Evolutionary conservation across 2,329 filamentous ascomycete genomes (phyloP), one percentile per base, ranked within the genome.

Genomic region (Chrysosporium keratinophilum): DNA sequence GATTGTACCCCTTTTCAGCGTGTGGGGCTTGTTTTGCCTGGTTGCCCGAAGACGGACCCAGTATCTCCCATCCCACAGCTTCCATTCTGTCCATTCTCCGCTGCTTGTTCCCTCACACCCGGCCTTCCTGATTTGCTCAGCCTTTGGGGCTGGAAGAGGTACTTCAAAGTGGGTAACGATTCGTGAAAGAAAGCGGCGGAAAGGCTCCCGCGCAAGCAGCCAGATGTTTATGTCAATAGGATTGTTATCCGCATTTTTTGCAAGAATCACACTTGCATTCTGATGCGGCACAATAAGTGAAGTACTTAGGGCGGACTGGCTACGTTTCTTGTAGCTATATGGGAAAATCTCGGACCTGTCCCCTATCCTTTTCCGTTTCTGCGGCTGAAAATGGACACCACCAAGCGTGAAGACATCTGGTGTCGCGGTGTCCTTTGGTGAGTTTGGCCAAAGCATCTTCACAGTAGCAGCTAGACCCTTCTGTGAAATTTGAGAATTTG

Each of bases 1-100:
- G 10, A 20, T 17, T 20, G 31, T 11, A 6, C 20, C 44, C 20
- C 42, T 55, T 42, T 12, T 41, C 20, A 14, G 28, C 4, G 19
- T 14, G 10, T 34, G 23, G 5, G 40, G 6, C 20, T 42, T 31
- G 7, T 23, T 35, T 28, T 15, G 17, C n/a, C 41, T 50, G 3
- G 59, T 53, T 15, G 75, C 68, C 28, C 64, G 61, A 10, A 81
- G 53, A 1, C 69, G 71, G 47, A 82, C 68, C 79, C 79, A 82
- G 63, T 71, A 81, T 17, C 79, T 71, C 45, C 73, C 70, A 60
- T 81, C 78, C 70, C 77, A 81, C 14, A 82, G 69, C 4, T 67
- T 65, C 64, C 69, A 76, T 10, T 55, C 39, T 6, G 59, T 62
- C 66, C 69, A 71, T 5, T 57, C 49, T 3, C 57, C 55, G 28